Conservation (phyloP, 345 rosid species). For the Hibiscus mutabilis region DNA sequence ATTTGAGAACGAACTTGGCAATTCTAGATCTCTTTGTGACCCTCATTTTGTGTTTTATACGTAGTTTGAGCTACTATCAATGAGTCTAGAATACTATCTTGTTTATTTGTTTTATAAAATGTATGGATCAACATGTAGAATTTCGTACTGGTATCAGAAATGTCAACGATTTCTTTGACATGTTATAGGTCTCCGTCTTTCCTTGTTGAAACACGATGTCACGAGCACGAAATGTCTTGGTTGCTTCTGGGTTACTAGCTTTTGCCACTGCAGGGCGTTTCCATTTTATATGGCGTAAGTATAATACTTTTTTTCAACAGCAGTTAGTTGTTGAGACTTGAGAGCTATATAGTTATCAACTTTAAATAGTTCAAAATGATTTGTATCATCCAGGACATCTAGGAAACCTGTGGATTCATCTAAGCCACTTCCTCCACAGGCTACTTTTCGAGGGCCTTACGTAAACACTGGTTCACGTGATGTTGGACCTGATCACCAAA, state of each 20-base stretch:
- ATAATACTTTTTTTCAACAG: background rate
- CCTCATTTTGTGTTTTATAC: background rate
- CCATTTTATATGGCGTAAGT: slow-evolving; percentile 92
- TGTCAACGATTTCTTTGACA: background rate
- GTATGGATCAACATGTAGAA: background rate
- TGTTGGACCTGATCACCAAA: slow-evolving; percentile 74
- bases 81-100: background rate
- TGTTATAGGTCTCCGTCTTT: background rate
- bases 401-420: slow-evolving; percentile 73
- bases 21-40: background rate
- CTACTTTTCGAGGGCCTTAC: slow-evolving; percentile 94
- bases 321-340: background rate
- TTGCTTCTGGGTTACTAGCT: slow-evolving; percentile 70
- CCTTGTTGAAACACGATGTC: slow-evolving; percentile 32
- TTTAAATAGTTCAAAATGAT: background rate
- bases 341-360: background rate
- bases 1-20: background rate
- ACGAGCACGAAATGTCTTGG: slow-evolving; percentile 50
- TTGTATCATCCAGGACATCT: slow-evolving; percentile 42
- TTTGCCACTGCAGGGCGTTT: slow-evolving; percentile 84
- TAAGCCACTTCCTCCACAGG: slow-evolving; percentile 86
- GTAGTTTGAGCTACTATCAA: background rate
- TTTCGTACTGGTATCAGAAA: background rate
- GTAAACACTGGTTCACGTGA: slow-evolving; percentile 89
- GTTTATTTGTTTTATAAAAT: background rate